Conservation (phyloP, 208 protist genomes). For the Tritrichomonas musculus region DNA sequence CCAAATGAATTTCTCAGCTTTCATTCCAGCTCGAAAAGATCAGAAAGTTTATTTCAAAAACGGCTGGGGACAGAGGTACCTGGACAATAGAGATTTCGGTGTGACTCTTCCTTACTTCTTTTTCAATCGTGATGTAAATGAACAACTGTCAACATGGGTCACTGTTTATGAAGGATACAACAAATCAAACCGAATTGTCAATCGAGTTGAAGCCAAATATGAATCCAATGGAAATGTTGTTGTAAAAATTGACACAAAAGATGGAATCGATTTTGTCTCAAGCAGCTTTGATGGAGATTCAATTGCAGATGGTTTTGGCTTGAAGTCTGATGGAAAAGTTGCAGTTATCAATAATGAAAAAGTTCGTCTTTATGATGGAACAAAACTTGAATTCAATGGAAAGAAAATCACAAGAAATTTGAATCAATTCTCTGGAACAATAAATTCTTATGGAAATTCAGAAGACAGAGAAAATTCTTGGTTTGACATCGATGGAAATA, state of each 20-base stretch:
- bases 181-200: not conserved
- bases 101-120: not conserved
- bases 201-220: too few species aligned
- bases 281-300: not conserved
- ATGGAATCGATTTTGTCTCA: not conserved
- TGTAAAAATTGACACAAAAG: not conserved
- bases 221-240: not conserved
- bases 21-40: not conserved
- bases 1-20: not conserved
- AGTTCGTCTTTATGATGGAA: too few species aligned
- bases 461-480: too few species aligned
- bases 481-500: too few species aligned
- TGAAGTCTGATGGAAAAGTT: too few species aligned
- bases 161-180: not conserved
- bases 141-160: not conserved
- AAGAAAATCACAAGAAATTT: too few species aligned
- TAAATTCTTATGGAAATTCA: too few species aligned
- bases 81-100: not conserved
- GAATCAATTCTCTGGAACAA: too few species aligned
- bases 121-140: not conserved
- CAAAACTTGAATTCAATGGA: too few species aligned
- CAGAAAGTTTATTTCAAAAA: not conserved
- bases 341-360: too few species aligned
- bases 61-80: not conserved
- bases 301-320: too few species aligned